Conservation (phyloP, 1,139 yeast species). For the Hyphopichia fennica region DNA sequence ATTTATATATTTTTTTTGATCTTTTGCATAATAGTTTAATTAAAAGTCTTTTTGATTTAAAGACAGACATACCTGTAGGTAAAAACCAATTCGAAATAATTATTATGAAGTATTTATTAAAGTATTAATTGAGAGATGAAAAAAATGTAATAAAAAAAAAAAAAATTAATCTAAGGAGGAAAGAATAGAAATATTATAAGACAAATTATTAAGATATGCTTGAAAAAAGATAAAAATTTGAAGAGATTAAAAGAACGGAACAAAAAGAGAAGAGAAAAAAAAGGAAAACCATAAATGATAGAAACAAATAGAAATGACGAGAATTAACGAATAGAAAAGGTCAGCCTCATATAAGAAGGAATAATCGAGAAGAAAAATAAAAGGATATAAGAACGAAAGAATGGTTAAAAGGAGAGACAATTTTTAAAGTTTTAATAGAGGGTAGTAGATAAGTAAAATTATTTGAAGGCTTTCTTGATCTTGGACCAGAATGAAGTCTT, state of each 20-base stretch:
- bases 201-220: not conserved
- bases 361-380: too few relatives aligned
- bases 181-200: not conserved
- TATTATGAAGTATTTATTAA: not conserved
- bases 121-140: not conserved
- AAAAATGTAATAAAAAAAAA: not conserved
- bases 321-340: too few relatives aligned
- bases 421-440: too few relatives aligned
- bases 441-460: constrained; percentile 2
- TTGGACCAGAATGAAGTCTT: constrained; percentile 41
- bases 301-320: too few relatives aligned
- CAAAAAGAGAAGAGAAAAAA: too few relatives aligned
- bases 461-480: constrained; percentile 44
- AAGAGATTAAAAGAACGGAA: too few relatives aligned
- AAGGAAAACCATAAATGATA: too few relatives aligned
- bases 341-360: too few relatives aligned
- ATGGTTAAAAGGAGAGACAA: not conserved
- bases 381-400: not conserved
- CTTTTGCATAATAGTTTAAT: not conserved
- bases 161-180: not conserved
- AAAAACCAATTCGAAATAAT: too few relatives aligned
- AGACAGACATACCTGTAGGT: too few relatives aligned
- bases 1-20: not conserved
- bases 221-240: too few relatives aligned
- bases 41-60: too few relatives aligned